These are phyloP conservation scores for Pyricularia grisea DNA, from an alignment of 2,329 filamentous ascomycete genomes.

Conservation along the genomic window DNA sequence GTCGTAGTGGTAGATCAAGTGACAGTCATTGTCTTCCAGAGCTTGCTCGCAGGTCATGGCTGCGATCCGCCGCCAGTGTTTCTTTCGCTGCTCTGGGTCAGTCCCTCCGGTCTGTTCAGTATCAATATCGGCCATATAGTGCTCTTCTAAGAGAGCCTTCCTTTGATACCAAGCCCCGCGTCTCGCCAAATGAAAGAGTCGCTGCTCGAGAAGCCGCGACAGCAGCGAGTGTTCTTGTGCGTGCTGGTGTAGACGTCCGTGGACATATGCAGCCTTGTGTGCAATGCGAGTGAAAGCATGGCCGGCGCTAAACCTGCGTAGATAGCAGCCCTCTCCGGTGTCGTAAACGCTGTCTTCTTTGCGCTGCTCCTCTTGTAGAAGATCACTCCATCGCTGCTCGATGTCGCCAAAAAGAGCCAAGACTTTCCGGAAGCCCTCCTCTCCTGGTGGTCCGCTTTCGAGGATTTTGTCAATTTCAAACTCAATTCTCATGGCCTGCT, in stretches of 20 bases:
- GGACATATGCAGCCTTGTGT: slow-evolving; percentile 72
- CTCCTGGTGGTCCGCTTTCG: slow-evolving; percentile 63
- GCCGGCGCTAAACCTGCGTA: slow-evolving; percentile 80
- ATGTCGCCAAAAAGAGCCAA: slow-evolving; percentile 64
- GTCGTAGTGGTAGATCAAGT: slow-evolving; percentile 89
- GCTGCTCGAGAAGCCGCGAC: slow-evolving; percentile 66
- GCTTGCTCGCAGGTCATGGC: slow-evolving; percentile 75
- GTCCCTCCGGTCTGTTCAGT: slow-evolving; percentile 22
- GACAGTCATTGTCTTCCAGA: slow-evolving; percentile 79
- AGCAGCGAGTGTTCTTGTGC: slow-evolving; percentile 66
- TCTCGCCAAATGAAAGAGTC: slow-evolving; percentile 74
- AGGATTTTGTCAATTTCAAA: slow-evolving; percentile 72
- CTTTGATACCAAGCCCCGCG: slow-evolving; percentile 93
- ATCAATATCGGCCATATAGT: slow-evolving; percentile 69
- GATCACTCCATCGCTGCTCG: slow-evolving; percentile 68
- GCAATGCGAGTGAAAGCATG: slow-evolving; percentile 92
- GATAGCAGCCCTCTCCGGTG: slow-evolving; percentile 76
- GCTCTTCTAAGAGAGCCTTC: slow-evolving; percentile 87
- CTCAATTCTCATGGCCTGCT: slow-evolving; percentile 75
- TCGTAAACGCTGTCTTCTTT: slow-evolving; percentile 74
- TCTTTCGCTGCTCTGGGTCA: slow-evolving; percentile 52
- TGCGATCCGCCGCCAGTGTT: slow-evolving; percentile 71
- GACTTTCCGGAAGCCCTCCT: slow-evolving; percentile 56
- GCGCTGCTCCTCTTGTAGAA: slow-evolving; percentile 64
- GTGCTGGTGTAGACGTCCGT: slow-evolving; percentile 77